Percentiles rank a stretch among this genome's conserved stretches.
phyloP scores from a whole-genome alignment of 345 rosid species.

The Moringa oleifera region DNA sequence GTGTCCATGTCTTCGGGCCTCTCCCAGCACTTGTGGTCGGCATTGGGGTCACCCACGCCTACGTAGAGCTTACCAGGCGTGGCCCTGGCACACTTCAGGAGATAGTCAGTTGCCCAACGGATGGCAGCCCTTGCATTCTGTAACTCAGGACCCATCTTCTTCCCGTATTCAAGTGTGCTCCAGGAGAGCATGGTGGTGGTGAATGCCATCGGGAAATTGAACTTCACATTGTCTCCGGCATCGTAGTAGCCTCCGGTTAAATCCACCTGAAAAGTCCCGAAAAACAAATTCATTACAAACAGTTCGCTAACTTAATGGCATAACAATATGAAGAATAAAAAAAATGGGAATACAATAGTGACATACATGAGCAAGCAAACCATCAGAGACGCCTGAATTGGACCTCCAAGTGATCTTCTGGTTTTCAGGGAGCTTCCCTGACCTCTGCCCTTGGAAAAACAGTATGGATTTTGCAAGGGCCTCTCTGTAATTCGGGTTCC shows the following conservation, averaged over 20 bases:
- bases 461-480: slow-evolving; percentile 74
- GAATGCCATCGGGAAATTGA: slow-evolving; percentile 94
- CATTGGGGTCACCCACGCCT: slow-evolving; percentile 88
- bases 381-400: slow-evolving; percentile 73
- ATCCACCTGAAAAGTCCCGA: slow-evolving; percentile 48
- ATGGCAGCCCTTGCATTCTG: slow-evolving; percentile 52
- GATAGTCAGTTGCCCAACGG: slow-evolving; percentile 84
- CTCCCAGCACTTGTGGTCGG: slow-evolving; percentile 93
- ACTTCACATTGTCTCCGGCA: slow-evolving; percentile 90
- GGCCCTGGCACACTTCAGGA: slow-evolving; percentile 73
- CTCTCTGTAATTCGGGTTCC: slow-evolving; percentile 69
- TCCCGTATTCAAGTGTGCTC: slow-evolving; percentile 79
- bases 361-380: slow-evolving; percentile 50
- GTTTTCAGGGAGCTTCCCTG: slow-evolving; percentile 57
- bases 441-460: slow-evolving; percentile 90
- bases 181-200: slow-evolving; percentile 90
- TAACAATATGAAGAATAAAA: not conserved
- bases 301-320: not conserved
- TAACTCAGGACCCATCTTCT: slow-evolving; percentile 59
- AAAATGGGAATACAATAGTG: not conserved
- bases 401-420: slow-evolving; percentile 71
- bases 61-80: slow-evolving; percentile 80
- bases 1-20: slow-evolving; percentile 98
- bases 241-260: slow-evolving; percentile 89
- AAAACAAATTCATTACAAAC: too few species aligned